Evolutionary conservation across 2,329 filamentous ascomycete species (phyloP), one percentile per base, ranked within the genome.

Genomic region (Colletotrichum abscissum): DNA sequence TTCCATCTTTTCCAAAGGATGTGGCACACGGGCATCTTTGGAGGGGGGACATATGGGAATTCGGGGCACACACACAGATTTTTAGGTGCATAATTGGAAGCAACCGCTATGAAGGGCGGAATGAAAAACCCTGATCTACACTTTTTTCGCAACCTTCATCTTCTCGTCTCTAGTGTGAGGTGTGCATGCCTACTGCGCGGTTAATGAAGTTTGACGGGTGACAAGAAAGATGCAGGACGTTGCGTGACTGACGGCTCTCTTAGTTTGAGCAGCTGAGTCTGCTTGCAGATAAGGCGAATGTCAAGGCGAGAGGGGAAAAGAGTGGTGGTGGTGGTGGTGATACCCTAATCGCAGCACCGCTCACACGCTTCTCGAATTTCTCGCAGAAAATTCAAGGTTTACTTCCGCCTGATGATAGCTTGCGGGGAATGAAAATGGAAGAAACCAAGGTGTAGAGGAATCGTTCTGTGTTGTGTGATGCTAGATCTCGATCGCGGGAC

Each of bases 401-500:
- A 35, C 33, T 35, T 12, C 1, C 33, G 33, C 33, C 11, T 35
- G 11, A 35, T 11, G 11, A 1, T 35, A 35, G 2, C 2, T 35
- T 1, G 33, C 33, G 11, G 33, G 33, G 0, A 4, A 35, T 35
- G 11, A 35, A 11, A 35, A 35, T 35, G 9, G 33, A 35, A 42
- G 38, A 42, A 42, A 42, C 3, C 38, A 42, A 42, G 38, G 38
- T 42, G 3, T 38, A 6, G 38, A 14, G 14, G 38, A 42, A 42
- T 16, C 14, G 38, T 42, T 46, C 16, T 46, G 9, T 46, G 16
- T 19, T 46, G 42, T 19, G 42, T 46, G 42, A 46, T 46, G 42
- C 6, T 24, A 55, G 66, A 72, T 72, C 54, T 69, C 65, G 69
- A 72, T 69, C 14, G 66, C 30, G 52, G 66, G 66, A 5, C 64